Evolutionary conservation across 352 stramenopile genomes (phyloP), one percentile per base, ranked within the genome.

Genomic region (Phytophthora crassamura): DNA sequence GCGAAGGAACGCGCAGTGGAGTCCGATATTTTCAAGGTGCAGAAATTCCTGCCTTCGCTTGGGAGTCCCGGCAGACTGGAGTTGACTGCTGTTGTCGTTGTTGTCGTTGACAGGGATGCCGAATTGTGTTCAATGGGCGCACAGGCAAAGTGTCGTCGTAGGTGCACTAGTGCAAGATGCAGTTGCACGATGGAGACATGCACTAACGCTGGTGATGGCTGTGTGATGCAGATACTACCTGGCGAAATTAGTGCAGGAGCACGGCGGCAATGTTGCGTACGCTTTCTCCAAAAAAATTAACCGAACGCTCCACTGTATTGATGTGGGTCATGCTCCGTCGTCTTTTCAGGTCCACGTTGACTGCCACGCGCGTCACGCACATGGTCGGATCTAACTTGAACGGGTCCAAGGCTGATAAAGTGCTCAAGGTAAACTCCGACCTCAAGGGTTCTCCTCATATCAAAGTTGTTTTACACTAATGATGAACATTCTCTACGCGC

Each of bases 131-230:
- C 57, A 93, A 95, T 50, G 85, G 87, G 5, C 82, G 83, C 40
- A 93, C 86, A 0, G 86, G 83, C 56, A 93, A 94, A 50, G 72
- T 95, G 7, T 92, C 87, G 7, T 91, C 85, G 85, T 95, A 72
- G 32, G 73, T 69, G 45, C 10, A 54, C 5, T 8, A 32, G 28
- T 34, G 11, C 15, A 14, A 34, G 20, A 48, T 41, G 20, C 28
- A 4, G 16, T 33, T 49, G 5, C 28, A 32, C 6, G 28, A 32
- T 32, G 28, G 6, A 7, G 16, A 34, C 16, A 18, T 18, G 15
- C 15, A 14, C 43, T 35, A 36, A 50, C 14, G 43, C 22, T 32
- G 8, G 20, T 12, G 12, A 10, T 58, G 12, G 30, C 55, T 63
- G 10, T 43, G n/a, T 53, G 36, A 16, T 20, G 38, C 54, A 95